Conservation (phyloP, 805 yeast genomes). For the Osmozyma mogii region DNA sequence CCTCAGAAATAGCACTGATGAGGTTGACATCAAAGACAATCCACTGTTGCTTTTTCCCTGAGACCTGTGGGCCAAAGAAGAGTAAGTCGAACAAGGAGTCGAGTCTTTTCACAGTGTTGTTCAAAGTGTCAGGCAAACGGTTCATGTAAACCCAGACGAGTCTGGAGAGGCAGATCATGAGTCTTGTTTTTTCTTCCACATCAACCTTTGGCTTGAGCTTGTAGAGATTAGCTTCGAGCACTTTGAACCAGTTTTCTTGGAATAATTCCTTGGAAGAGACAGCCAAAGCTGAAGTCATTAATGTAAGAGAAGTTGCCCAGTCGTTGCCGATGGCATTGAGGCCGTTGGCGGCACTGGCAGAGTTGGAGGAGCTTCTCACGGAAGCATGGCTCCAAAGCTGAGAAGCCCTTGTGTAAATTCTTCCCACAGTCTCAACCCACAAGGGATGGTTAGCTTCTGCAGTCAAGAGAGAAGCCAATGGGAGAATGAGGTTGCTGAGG, state of each 20-base stretch:
- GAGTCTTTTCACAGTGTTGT: conserved; percentile 74
- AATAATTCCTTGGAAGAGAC: conserved; percentile 78
- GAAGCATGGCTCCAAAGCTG: conserved; percentile 28
- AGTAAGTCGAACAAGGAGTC: conserved; percentile 54
- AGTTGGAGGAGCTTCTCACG: neutral
- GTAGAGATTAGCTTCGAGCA: conserved; percentile 55
- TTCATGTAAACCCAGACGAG: conserved; percentile 85
- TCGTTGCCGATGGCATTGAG: conserved; percentile 12
- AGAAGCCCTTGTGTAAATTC: conserved; percentile 46
- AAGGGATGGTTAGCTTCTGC: conserved; percentile 96
- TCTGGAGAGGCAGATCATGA: conserved; percentile 61
- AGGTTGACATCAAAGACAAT: conserved; percentile 53
- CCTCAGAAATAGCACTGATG: conserved; percentile 59
- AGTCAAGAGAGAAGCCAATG: conserved; percentile 76
- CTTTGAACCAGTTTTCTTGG: conserved; percentile 57
- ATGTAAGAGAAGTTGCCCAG: conserved; percentile 65
- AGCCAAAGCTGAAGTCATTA: conserved; percentile 66
- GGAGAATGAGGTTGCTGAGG: conserved; percentile 62
- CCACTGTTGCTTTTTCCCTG: conserved; percentile 67
- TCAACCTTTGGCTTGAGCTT: conserved; percentile 59
- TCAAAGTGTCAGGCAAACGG: conserved; percentile 81
- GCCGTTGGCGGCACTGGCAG: conserved; percentile 13
- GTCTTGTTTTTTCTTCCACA: conserved; percentile 42
- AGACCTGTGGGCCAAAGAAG: conserved; percentile 35
- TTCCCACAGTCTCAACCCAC: conserved; percentile 78